A percentile compares a stretch with the other conserved stretches of the same genome.
Evolutionary conservation across 208 protist species (phyloP).

Genomic region (Trypanosoma lewisi): DNA sequence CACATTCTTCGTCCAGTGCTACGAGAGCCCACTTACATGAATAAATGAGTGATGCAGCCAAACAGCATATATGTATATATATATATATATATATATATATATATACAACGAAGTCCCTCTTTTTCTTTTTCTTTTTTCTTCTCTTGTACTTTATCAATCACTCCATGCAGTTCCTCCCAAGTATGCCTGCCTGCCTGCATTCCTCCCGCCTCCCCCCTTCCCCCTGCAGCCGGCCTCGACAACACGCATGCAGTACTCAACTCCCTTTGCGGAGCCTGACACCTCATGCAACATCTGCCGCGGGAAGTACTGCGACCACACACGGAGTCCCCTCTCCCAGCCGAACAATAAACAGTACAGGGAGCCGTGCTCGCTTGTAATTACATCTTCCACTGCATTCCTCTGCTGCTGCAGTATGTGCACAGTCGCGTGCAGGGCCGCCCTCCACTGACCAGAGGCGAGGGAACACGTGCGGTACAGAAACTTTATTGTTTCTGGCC

Average conservation of each 20-base stretch:
- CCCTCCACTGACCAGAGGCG: constrained; percentile 10
- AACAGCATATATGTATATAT: no score
- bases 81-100: no score
- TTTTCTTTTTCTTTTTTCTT: no score
- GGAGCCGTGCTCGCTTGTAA: constrained; percentile 29
- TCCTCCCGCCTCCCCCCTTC: no score
- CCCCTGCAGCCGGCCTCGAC: no score
- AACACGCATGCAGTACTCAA: constrained; percentile 32
- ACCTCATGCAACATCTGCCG: constrained; percentile 32
- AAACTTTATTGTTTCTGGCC: constrained; percentile 28
- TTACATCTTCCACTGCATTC: background rate
- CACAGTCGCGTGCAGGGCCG: constrained; percentile 30
- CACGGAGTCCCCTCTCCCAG: constrained; percentile 38
- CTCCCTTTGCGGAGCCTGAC: constrained; percentile 27
- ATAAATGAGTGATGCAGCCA: no score
- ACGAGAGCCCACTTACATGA: no score
- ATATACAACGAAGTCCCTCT: no score
- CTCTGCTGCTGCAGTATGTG: constrained; percentile 24
- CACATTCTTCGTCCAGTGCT: no score
- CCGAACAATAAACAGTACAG: constrained; percentile 46
- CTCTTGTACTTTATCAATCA: no score
- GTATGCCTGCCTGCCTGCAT: no score
- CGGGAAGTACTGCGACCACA: constrained; percentile 45
- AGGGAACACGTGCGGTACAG: constrained; percentile 28
- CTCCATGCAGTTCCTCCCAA: no score